phyloP scores from a whole-genome alignment of 306 rosid genomes.

The Corylus avellana region DNA sequence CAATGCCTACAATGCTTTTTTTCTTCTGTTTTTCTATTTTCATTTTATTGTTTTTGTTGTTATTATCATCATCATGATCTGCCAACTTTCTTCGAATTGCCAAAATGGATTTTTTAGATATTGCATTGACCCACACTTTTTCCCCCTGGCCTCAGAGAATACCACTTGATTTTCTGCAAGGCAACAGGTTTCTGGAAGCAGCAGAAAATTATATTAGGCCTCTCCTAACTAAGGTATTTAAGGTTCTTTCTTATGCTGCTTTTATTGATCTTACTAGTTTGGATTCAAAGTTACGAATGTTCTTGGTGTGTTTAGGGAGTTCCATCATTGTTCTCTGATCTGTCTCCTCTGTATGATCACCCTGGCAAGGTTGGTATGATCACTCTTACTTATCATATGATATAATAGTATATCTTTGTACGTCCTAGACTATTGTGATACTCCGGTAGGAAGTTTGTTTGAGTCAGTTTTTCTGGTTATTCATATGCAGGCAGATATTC shows the following conservation, averaged over 20 bases:
- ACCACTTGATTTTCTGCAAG: slow-evolving; percentile 95
- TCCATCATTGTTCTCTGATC: slow-evolving; percentile 94
- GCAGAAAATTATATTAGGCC: slow-evolving; percentile 87
- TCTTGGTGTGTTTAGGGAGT: slow-evolving; percentile 72
- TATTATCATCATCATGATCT: background rate
- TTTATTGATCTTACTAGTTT: slow-evolving; percentile 22
- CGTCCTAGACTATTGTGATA: slow-evolving; percentile 1
- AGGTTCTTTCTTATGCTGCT: slow-evolving; percentile 16
- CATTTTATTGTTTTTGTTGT: background rate
- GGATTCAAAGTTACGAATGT: slow-evolving; percentile 10
- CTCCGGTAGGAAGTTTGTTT: slow-evolving; percentile 6
- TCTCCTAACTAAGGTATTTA: slow-evolving; percentile 80
- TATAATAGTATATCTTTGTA: background rate
- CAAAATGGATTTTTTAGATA: slow-evolving; percentile 2
- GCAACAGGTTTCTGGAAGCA: slow-evolving; percentile 80
- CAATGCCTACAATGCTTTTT: background rate
- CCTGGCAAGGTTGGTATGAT: slow-evolving; percentile 77
- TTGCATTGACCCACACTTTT: slow-evolving; percentile 16
- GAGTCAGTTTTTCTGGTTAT: slow-evolving; percentile 14
- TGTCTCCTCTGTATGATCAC: slow-evolving; percentile 87
- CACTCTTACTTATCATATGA: slow-evolving; percentile 16
- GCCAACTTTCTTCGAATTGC: background rate
- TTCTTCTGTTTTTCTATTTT: background rate
- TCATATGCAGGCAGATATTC: slow-evolving; percentile 80
- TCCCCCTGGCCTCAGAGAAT: slow-evolving; percentile 65